Evolutionary conservation across 1,284 basidiomycete species (phyloP), one percentile per base, ranked within the genome.

Genomic region (Ustilago nuda): DNA sequence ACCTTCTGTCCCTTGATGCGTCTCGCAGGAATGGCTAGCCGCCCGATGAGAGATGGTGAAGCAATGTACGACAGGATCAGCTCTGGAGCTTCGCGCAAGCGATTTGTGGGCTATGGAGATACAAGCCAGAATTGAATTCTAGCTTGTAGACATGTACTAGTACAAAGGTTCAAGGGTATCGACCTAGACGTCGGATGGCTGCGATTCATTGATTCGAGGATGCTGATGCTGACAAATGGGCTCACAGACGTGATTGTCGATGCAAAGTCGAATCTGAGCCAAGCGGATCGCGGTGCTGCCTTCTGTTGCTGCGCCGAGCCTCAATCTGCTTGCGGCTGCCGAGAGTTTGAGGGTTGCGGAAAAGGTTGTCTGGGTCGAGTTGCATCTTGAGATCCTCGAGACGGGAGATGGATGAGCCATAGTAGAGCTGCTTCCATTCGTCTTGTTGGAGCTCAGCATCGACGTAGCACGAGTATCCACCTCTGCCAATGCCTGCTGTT

Each of bases 401-500:
- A 41, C 78, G 59, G 6, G 54, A 39, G 4, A 76, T 60, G 3
- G 68, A 73, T 2, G 61, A 41, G 32, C 76, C 82, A 30, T 82
- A 82, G 78, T 82, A 82, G 8, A 72, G 41, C 8, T 58, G 27
- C 50, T 61, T 69, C 82, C 81, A 82, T 37, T 81, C 69, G 0
- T 72, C 45, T 39, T 68, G 60, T 0, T 68, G 43, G 32, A 81
- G 67, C 15, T 75, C 72, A 2, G 78, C 27, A 43, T 84, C 82
- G 11, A 73, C 69, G 56, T 84, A 84, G 68, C 82, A 84, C 7
- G 73, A 68, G 58, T 80, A 84, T 7, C 62, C 61, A 4, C 58
- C 66, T 37, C 53, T 52, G 46, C 65, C 65, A 0, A 81, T 41
- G 13, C 65, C 56, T 8, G 76, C 62, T 2, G 32, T 35, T 15